A percentile compares a stretch with the other conserved stretches of the same genome.
These are phyloP conservation scores for Fistulina hepatica DNA, from an alignment of 1,284 basidiomycete species.

Conservation along the genomic window DNA sequence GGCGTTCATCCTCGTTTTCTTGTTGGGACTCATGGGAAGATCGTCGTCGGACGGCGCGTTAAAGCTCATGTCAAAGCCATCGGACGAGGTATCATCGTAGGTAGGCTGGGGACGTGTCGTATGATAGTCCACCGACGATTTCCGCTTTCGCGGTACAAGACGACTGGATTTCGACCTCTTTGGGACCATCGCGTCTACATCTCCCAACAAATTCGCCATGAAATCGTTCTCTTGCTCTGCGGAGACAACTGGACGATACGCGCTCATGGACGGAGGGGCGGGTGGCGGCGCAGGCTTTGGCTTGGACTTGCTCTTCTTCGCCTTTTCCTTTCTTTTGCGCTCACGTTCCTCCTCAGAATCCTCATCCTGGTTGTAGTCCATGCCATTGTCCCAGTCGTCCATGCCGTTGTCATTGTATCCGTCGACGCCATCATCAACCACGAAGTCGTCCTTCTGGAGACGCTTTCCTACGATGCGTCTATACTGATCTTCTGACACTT, in stretches of 20 bases:
- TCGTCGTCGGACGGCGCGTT: conserved; percentile 49
- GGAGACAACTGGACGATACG: conserved; percentile 66
- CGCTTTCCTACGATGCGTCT: conserved; percentile 76
- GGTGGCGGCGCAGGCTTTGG: conserved; percentile 35
- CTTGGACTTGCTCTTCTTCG: conserved; percentile 24
- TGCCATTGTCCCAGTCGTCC: conserved; percentile 74
- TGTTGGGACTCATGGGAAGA: conserved; percentile 53
- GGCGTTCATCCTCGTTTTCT: conserved; percentile 40
- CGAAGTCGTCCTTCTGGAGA: conserved; percentile 89
- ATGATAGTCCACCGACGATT: conserved; percentile 48
- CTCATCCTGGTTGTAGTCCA: conserved; percentile 32
- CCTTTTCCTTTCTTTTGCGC: conserved; percentile 31
- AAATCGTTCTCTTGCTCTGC: conserved; percentile 78
- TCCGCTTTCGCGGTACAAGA: conserved; percentile 55
- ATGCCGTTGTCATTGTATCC: conserved; percentile 96
- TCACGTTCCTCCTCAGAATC: conserved; percentile 30
- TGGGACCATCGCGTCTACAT: conserved; percentile 43
- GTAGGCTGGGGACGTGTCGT: conserved; percentile 18
- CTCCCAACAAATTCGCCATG: conserved; percentile 67
- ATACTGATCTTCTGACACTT: conserved; percentile 89
- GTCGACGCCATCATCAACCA: conserved; percentile 85
- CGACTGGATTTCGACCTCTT: conserved; percentile 18
- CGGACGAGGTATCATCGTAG: conserved; percentile 43
- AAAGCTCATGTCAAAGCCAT: conserved; percentile 39
- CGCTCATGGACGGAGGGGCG: conserved; percentile 51